Evolutionary conservation across 2,329 filamentous ascomycete species (phyloP).

Genomic region (Calonectria pauciramosa): DNA sequence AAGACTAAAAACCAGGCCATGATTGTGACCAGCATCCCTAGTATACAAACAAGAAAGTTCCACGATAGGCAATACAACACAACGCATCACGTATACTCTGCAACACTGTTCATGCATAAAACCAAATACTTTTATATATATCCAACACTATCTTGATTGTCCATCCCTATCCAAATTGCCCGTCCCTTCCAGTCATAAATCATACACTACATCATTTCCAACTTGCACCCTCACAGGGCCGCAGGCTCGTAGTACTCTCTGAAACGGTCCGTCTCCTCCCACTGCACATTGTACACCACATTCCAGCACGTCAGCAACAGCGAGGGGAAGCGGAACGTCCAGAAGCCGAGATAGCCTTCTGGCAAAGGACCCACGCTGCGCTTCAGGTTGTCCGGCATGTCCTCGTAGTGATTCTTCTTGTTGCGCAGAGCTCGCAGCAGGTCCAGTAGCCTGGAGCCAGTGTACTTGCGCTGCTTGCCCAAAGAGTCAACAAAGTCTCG

Average conservation of each 20-base stretch:
- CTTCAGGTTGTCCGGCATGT: constrained; percentile 87
- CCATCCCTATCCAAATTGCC: background rate
- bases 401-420: constrained; percentile 98
- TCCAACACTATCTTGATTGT: background rate
- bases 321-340: constrained; percentile 83
- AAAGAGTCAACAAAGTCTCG: constrained; percentile 89
- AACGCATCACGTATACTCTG: background rate
- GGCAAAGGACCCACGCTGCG: constrained; percentile 78
- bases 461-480: constrained; percentile 96
- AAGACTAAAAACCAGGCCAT: background rate
- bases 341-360: constrained; percentile 87
- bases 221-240: constrained; percentile 43
- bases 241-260: constrained; percentile 76
- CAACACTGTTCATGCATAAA: background rate
- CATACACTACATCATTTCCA: background rate
- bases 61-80: background rate
- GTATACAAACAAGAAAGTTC: background rate
- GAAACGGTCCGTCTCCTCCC: constrained; percentile 77
- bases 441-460: constrained; percentile 85
- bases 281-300: constrained; percentile 75
- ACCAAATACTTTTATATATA: constrained; percentile 8
- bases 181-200: background rate
- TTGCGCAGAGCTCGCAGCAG: constrained; percentile 90
- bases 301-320: constrained; percentile 85
- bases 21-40: background rate